phyloP scores from a whole-genome alignment of 257 asterid genomes.

The Prunella vulgaris region DNA sequence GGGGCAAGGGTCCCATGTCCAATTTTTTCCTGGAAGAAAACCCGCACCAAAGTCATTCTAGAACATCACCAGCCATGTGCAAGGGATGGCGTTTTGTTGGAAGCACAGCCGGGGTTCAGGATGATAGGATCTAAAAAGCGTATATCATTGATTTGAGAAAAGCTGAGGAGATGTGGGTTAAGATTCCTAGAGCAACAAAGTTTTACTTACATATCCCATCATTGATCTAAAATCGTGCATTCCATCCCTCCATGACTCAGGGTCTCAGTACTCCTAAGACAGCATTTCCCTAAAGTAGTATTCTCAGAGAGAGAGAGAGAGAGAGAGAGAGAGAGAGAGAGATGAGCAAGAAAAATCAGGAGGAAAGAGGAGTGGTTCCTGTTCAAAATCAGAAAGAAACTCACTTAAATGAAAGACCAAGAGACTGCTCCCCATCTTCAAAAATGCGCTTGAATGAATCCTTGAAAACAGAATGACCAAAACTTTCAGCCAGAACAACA shows the following conservation, averaged over 20 bases:
- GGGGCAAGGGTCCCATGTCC: neutral
- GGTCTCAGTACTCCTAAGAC: neutral
- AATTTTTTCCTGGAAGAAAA: neutral
- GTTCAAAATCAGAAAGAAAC: slow-evolving; percentile 21
- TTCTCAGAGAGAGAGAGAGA: neutral
- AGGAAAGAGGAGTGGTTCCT: neutral
- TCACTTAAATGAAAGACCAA: slow-evolving; percentile 91
- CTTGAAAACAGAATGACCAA: slow-evolving; percentile 95
- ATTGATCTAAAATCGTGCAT: neutral
- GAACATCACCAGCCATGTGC: neutral
- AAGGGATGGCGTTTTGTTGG: neutral
- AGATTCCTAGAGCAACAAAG: neutral
- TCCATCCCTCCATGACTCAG: neutral
- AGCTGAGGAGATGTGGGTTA: neutral
- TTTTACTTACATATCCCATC: neutral
- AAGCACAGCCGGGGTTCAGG: neutral
- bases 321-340: too few species aligned
- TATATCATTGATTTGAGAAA: neutral
- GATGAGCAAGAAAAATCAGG: neutral
- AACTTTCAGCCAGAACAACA: slow-evolving; percentile 89
- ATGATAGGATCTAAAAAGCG: neutral
- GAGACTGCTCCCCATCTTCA: slow-evolving; percentile 85
- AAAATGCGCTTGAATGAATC: slow-evolving; percentile 81
- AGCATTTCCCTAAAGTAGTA: neutral
- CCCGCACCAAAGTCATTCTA: neutral